Base-by-base conservation (phyloP, 1,284 basidiomycete genomes). In the Clitocybe nebularis region DNA sequence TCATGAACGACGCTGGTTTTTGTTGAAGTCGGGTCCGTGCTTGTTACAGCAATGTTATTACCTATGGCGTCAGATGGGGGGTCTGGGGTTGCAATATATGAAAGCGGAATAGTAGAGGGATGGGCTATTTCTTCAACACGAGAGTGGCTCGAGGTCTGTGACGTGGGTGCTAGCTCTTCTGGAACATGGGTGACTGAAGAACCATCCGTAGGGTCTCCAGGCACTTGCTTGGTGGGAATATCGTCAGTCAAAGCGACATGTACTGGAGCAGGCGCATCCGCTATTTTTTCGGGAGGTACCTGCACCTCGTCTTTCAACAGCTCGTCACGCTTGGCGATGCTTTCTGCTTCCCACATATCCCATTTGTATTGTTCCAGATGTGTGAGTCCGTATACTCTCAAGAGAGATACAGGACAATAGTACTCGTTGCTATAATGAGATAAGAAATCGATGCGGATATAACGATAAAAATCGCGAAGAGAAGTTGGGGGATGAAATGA, bases 281-380 rank as follows among this genome's bases (percentile, higher is more conserved):
- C n/a, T n/a, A n/a, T n/a, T n/a, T n/a, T n/a, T n/a, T n/a, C n/a
- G n/a, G n/a, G n/a, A 4, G 53, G 13, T 17, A 16, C 14, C 14
- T 6, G 29, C 5, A 16, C 29, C 29, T 48, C 48, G 28, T 41
- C 33, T 16, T 46, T 53, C 17, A 44, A 45, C 9, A 49, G 42
- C 34, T 64, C 62, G 25, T 67, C 63, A 38, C 64, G 66, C 43
- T 71, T 73, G 0, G 70, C 72, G 32, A 64, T 68, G 49, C 79
- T 81, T 55, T 84, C 81, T 4, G 67, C 69, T 54, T 85, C 76
- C 79, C 85, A 88, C 20, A 79, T 77, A 47, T 93, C 91, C 82
- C 89, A 88, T 54, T 95, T 91, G 79, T 88, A 97, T 53, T 95
- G 85, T 53, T 99, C 95, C 54, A 98, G 84, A 67, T 98, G 93